Percentiles rank a stretch among this genome's conserved stretches.
Conservation (phyloP, 768 basidiomycete species). For the Dictyophora rubrovolvata region DNA sequence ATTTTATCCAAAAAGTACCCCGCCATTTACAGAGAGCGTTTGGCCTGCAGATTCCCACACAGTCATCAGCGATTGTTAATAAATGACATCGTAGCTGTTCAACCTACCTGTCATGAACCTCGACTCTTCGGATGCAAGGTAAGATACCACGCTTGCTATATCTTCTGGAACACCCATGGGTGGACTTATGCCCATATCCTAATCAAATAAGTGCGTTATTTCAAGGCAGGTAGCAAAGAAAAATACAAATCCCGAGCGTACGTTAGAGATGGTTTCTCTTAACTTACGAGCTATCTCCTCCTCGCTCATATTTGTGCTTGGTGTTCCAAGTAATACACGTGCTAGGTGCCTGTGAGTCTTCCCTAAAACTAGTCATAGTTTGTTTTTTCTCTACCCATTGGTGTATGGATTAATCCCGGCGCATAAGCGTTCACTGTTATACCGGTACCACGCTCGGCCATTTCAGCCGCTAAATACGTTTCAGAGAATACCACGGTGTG, state of each 20-base stretch:
- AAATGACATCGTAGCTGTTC: not conserved
- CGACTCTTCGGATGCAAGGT: conserved; percentile 25
- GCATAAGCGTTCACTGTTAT: conserved; percentile 28
- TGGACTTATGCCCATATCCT: not conserved
- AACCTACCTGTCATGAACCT: conserved; percentile 22
- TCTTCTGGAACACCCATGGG: conserved; percentile 19
- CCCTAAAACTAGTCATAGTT: not conserved
- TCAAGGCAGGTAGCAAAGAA: not conserved
- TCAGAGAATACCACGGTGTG: not conserved
- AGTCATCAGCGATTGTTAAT: not conserved
- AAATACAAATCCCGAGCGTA: not conserved
- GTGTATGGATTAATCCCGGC: conserved; percentile 21
- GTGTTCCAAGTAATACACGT: not conserved
- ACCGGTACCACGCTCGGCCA: conserved; percentile 21
- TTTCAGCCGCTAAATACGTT: conserved; percentile 21
- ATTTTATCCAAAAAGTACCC: not conserved
- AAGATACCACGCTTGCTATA: conserved; percentile 28
- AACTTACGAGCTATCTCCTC: not conserved
- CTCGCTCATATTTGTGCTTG: not conserved
- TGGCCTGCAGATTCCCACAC: not conserved
- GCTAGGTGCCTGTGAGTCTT: not conserved
- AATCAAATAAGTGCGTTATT: not conserved
- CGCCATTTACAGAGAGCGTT: not conserved
- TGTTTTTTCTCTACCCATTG: conserved; percentile 16
- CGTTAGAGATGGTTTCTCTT: not conserved